Base-by-base conservation (phyloP, 495 filamentous ascomycete species). In the Aspergillus diversus region DNA sequence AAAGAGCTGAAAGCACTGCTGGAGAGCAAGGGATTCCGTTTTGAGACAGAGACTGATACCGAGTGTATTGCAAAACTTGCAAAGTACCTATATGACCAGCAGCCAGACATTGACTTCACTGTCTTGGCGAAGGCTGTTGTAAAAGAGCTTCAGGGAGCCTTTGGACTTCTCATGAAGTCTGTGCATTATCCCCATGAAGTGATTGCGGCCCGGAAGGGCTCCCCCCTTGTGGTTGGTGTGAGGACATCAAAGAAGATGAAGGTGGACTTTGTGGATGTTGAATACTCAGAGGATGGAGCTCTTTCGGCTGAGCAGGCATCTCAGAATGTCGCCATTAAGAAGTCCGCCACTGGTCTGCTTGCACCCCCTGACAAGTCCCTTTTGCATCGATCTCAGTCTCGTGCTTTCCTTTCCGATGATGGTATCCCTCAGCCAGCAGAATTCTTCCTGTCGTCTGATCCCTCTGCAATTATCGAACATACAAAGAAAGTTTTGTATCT, bases 401-500 rank as follows among this genome's bases (percentile, higher is more conserved):
- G 95, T 61, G 95, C 95, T 66, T 99, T 99, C 85, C 88, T 99
- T 77, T 97, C 94, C 21, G 95, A 99, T 68, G 96, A 99, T 77
- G 95, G 95, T 71, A 87, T 91, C 66, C 95, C 95, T 46, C 95
- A 97, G 81, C 93, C 95, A n/a, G 92, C 93, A 60, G 95, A 99
- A 75, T 99, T 99, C 81, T 99, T 97, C 85, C 83, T 98, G 63
- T 97, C 94, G 49, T 99, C 95, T 39, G 95, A 99, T 74, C 96
- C 95, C 13, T 97, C 95, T 52, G 94, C 95, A 63, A 97, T 99
- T 67, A 90, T 99, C 63, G 95, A 99, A 82, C 95, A 99, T 83
- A 99, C 95, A 73, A 99, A 99, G 87, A 99, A 98, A 84, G 95
- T 99, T 43, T 89, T 99, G 70, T 99, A 99, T 80, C 87, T 99